Evolutionary conservation across 169 alveolate genomes (phyloP).

Genomic region (Plasmodium inui): DNA sequence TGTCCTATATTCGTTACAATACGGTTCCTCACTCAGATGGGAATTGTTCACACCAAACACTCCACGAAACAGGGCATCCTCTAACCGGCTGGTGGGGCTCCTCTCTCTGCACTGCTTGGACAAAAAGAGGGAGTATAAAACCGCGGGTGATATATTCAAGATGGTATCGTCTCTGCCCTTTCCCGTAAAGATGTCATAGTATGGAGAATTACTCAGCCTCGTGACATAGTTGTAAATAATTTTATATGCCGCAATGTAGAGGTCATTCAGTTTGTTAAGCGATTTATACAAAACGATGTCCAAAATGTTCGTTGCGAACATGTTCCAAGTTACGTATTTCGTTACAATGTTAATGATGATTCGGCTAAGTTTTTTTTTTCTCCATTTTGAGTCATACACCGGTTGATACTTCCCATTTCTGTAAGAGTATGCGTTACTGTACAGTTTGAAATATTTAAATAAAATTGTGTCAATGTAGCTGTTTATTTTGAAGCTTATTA

Average conservation of each 20-base stretch:
- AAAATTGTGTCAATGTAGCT: slow-evolving; percentile 40
- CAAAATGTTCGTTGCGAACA: slow-evolving; percentile 48
- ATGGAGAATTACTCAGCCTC: neutral
- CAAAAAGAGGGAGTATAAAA: slow-evolving; percentile 43
- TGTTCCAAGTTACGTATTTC: slow-evolving; percentile 21
- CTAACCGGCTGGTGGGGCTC: neutral
- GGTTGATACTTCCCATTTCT: slow-evolving; percentile 9
- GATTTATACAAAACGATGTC: slow-evolving; percentile 64
- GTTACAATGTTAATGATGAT: slow-evolving; percentile 24
- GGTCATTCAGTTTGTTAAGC: slow-evolving; percentile 39
- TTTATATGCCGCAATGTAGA: slow-evolving; percentile 47
- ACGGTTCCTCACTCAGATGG: neutral
- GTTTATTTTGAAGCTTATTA: slow-evolving; percentile 31
- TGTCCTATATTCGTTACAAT: neutral
- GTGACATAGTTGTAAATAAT: slow-evolving; percentile 29
- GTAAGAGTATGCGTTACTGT: slow-evolving; percentile 40
- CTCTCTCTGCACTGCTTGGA: slow-evolving; percentile 21
- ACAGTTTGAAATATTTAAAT: slow-evolving; percentile 39
- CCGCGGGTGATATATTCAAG: slow-evolving; percentile 26
- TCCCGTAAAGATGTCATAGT: slow-evolving; percentile 4
- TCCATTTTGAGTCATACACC: neutral
- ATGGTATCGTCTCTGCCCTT: slow-evolving; percentile 4
- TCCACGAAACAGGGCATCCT: neutral
- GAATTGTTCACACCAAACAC: neutral
- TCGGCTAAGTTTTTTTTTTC: slow-evolving; percentile 6